phyloP scores from a whole-genome alignment of 2,329 filamentous ascomycete genomes.

The Herpotrichia juniperi region DNA sequence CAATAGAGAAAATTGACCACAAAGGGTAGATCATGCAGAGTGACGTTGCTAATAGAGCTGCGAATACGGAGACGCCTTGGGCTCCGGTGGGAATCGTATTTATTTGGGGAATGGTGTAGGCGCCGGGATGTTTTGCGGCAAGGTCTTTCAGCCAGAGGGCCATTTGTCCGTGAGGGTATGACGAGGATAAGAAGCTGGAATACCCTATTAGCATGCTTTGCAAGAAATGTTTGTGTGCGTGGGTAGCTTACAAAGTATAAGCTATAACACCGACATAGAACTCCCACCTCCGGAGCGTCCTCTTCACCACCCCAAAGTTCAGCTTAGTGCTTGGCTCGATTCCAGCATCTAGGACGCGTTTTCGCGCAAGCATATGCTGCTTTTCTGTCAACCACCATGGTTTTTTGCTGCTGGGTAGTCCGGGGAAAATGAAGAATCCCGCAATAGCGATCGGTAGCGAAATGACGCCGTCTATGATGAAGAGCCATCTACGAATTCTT shows the following conservation, averaged over 20 bases:
- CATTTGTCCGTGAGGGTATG: slow-evolving; percentile 57
- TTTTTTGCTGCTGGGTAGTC: slow-evolving; percentile 56
- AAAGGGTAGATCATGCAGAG: slow-evolving; percentile 58
- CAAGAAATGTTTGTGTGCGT: neutral
- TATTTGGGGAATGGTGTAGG: slow-evolving; percentile 55
- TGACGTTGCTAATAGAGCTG: slow-evolving; percentile 58
- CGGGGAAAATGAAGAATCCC: slow-evolving; percentile 61
- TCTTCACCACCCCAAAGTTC: slow-evolving; percentile 51
- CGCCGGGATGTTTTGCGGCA: slow-evolving; percentile 32
- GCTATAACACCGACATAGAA: slow-evolving; percentile 57
- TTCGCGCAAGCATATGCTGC: slow-evolving; percentile 38
- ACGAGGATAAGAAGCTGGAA: slow-evolving; percentile 36
- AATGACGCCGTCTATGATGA: slow-evolving; percentile 64
- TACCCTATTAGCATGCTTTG: slow-evolving; percentile 7
- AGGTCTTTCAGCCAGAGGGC: slow-evolving; percentile 60
- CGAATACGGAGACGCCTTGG: slow-evolving; percentile 56
- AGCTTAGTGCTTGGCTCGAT: slow-evolving; percentile 50
- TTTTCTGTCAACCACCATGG: slow-evolving; percentile 55
- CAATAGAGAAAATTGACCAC: slow-evolving; percentile 56
- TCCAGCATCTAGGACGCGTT: slow-evolving; percentile 35
- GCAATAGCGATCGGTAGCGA: slow-evolving; percentile 62
- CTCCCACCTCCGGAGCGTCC: slow-evolving; percentile 57
- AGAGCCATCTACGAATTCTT: slow-evolving; percentile 59
- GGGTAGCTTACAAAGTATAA: slow-evolving; percentile 53
- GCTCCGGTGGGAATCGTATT: slow-evolving; percentile 58